These are phyloP conservation scores for Calocera viscosa DNA, from an alignment of 768 basidiomycete species.

Conservation along the genomic window DNA sequence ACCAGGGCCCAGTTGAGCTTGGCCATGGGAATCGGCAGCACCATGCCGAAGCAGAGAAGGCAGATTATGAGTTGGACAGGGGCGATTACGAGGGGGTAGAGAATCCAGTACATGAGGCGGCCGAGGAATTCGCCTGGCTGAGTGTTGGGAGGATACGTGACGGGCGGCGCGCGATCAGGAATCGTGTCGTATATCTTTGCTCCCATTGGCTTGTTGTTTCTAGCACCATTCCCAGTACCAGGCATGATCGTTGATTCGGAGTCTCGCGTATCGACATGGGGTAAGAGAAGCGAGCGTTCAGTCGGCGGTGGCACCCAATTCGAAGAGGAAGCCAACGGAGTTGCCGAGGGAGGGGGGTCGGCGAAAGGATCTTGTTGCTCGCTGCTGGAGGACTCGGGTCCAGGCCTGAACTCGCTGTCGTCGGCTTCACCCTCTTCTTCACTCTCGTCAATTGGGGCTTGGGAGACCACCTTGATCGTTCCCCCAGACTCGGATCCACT, in stretches of 20 bases:
- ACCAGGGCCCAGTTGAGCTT: slow-evolving; percentile 93
- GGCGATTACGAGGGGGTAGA: slow-evolving; percentile 63
- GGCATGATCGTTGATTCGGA: background rate
- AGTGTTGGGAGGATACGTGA: slow-evolving; percentile 11
- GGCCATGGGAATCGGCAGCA: slow-evolving; percentile 96
- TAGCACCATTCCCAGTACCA: background rate
- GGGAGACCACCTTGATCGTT: slow-evolving; percentile 14
- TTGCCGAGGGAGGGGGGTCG: background rate
- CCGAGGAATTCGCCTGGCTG: slow-evolving; percentile 43
- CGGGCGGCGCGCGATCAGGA: slow-evolving; percentile 7
- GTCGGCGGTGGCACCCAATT: background rate
- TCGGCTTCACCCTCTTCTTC: slow-evolving; percentile 27
- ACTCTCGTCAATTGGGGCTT: slow-evolving; percentile 23
- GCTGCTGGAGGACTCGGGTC: slow-evolving; percentile 27
- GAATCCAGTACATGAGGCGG: slow-evolving; percentile 67
- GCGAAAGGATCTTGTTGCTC: slow-evolving; percentile 1
- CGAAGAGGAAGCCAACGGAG: background rate
- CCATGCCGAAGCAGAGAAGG: slow-evolving; percentile 84
- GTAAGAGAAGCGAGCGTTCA: background rate
- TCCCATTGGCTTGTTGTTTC: background rate
- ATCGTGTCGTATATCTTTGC: slow-evolving; percentile 60
- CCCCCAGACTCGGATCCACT: slow-evolving; percentile 7
- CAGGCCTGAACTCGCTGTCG: slow-evolving; percentile 23
- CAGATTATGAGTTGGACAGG: slow-evolving; percentile 83
- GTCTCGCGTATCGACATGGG: background rate